Conservation (phyloP, 2,329 filamentous ascomycete genomes). For the Nakataea oryzae region DNA sequence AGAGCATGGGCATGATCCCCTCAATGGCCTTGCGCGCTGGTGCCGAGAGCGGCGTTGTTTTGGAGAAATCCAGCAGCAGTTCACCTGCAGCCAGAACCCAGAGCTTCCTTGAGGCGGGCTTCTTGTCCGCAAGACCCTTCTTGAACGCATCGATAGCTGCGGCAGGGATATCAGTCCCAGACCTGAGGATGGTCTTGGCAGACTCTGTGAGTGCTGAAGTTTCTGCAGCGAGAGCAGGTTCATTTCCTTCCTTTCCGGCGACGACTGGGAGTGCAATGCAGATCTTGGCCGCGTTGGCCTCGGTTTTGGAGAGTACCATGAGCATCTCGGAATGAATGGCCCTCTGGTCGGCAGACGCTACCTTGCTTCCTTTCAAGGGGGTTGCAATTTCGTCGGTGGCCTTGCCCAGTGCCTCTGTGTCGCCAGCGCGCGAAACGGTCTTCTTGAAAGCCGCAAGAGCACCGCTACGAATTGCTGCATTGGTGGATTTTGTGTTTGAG, state of each 20-base stretch:
- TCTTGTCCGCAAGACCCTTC: conserved; percentile 83
- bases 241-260: conserved; percentile 79
- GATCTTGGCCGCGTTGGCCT: conserved; percentile 54
- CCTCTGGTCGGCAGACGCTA: conserved; percentile 77
- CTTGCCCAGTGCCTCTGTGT: conserved; percentile 49
- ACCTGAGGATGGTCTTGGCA: conserved; percentile 49
- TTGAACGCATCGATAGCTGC: conserved; percentile 57
- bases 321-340: conserved; percentile 76
- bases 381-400: conserved; percentile 67
- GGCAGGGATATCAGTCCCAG: conserved; percentile 52
- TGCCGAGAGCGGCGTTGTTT: neutral
- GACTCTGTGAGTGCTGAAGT: conserved; percentile 60
- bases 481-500: conserved; percentile 87
- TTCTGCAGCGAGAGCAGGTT: conserved; percentile 68
- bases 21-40: conserved; percentile 38
- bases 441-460: conserved; percentile 64
- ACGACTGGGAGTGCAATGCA: conserved; percentile 55
- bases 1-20: conserved; percentile 40
- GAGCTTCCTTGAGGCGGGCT: conserved; percentile 60
- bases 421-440: conserved; percentile 51
- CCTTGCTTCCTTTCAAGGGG: conserved; percentile 74
- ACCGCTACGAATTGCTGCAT: conserved; percentile 63
- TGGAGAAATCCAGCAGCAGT: conserved; percentile 33
- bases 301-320: conserved; percentile 48
- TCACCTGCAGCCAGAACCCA: conserved; percentile 73